These are phyloP conservation scores for Diaporthe eres DNA, from an alignment of 2,329 filamentous ascomycete species.

Conservation along the genomic window DNA sequence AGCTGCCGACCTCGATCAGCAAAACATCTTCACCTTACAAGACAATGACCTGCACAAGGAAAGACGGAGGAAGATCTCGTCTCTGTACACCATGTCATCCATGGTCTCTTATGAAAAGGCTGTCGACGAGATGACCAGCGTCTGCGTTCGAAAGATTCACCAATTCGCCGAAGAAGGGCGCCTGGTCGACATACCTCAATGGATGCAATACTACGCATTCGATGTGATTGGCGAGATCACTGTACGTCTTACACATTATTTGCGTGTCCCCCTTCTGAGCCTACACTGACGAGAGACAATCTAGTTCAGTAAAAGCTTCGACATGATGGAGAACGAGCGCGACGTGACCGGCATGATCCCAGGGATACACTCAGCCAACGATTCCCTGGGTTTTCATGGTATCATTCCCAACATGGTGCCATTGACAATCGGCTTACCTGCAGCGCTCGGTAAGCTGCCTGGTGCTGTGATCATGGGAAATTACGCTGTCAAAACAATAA, in stretches of 20 bases:
- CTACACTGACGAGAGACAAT: not conserved
- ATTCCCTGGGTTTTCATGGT: not conserved
- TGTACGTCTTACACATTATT: not conserved
- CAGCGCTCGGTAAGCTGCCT: not conserved
- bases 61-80: not conserved
- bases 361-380: not conserved
- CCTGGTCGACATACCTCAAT: not conserved
- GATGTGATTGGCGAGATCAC: slow-evolving; percentile 6
- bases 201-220: slow-evolving; percentile 10
- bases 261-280: not conserved
- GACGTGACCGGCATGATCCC: not conserved
- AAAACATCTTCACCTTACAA: slow-evolving; percentile 1
- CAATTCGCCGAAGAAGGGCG: not conserved
- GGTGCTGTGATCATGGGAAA: not conserved
- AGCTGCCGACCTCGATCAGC: not conserved
- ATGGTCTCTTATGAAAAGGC: slow-evolving; percentile 1
- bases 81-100: slow-evolving; percentile 5
- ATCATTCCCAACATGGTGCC: not conserved
- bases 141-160: not conserved
- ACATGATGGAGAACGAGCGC: slow-evolving; percentile 17
- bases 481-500: not conserved
- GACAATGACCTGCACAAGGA: not conserved
- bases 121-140: not conserved
- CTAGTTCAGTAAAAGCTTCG: slow-evolving; percentile 11
- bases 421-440: not conserved